These are phyloP conservation scores for Lasiodiplodia gonubiensis DNA, from an alignment of 2,329 filamentous ascomycete species.

Conservation along the genomic window DNA sequence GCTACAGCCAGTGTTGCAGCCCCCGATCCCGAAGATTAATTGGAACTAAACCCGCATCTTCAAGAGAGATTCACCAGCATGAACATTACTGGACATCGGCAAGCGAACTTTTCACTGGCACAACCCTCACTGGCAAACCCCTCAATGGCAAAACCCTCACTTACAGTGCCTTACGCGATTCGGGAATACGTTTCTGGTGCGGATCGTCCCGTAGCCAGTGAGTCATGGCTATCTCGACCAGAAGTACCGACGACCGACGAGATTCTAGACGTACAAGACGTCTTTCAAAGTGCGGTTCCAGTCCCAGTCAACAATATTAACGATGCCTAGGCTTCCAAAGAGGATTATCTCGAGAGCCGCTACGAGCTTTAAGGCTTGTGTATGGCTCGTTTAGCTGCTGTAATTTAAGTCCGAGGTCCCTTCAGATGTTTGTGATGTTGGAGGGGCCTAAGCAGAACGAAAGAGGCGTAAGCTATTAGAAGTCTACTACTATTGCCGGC, in stretches of 20 bases:
- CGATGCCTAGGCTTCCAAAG: conserved; percentile 64
- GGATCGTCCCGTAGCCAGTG: background rate
- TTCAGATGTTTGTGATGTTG: background rate
- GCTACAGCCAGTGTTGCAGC: no score
- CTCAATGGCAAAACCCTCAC: no score
- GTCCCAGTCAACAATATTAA: conserved; percentile 42
- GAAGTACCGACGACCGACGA: conserved; percentile 64
- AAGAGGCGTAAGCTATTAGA: no score
- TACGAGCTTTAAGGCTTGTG: conserved; percentile 67
- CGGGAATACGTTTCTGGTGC: background rate
- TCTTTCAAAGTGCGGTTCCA: background rate
- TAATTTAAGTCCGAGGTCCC: background rate
- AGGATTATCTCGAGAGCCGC: conserved; percentile 73
- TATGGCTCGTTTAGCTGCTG: background rate
- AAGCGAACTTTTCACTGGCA: background rate
- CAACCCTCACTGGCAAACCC: background rate
- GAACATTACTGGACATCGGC: background rate
- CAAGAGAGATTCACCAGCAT: background rate
- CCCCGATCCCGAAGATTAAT: background rate
- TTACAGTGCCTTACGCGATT: background rate
- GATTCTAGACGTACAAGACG: conserved; percentile 48
- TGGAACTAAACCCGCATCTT: background rate
- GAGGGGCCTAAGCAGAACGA: no score
- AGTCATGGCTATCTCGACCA: conserved; percentile 41
- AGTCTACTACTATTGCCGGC: no score